Conservation (phyloP, 768 basidiomycete species). For the Suillus lakei region DNA sequence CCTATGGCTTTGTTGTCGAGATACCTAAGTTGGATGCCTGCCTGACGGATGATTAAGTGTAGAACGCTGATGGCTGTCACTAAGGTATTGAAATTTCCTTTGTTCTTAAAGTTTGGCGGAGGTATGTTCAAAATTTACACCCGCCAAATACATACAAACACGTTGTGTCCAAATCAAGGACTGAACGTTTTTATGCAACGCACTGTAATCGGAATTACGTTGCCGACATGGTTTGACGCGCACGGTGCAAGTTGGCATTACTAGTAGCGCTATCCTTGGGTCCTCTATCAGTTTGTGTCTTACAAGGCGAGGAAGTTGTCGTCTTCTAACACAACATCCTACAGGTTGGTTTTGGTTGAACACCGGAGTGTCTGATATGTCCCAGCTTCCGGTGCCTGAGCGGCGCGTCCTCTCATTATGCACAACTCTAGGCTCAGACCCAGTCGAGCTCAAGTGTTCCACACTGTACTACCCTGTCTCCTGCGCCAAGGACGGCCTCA, state of each 20-base stretch:
- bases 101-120: no score
- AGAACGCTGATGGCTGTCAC: no score
- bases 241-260: neutral
- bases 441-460: conserved; percentile 22
- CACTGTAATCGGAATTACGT: neutral
- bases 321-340: neutral
- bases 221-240: neutral
- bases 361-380: neutral
- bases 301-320: neutral
- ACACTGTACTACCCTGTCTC: conserved; percentile 33
- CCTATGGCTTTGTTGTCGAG: no score
- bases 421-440: conserved; percentile 21
- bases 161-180: no score
- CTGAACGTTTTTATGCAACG: no score
- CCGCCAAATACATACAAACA: neutral
- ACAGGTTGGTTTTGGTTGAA: neutral
- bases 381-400: conserved; percentile 14
- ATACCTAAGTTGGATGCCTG: no score
- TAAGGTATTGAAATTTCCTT: no score
- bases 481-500: conserved; percentile 18
- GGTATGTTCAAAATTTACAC: no score
- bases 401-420: conserved; percentile 20
- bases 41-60: no score
- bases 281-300: neutral
- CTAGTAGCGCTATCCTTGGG: neutral